Evolutionary conservation across 805 yeast species (phyloP).

Genomic region (Candida schatavii): DNA sequence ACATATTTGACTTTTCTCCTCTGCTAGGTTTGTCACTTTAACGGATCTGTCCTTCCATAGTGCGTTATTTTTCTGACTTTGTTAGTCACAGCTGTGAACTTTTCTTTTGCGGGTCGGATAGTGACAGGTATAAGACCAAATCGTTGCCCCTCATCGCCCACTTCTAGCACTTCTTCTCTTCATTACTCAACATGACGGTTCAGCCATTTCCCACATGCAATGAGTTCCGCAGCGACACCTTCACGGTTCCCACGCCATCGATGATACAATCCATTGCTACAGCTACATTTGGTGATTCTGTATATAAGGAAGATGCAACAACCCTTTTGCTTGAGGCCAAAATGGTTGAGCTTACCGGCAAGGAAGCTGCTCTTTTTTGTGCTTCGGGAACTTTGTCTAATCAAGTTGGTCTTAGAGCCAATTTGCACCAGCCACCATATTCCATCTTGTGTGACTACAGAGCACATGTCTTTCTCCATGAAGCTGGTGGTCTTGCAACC

Average conservation of each 20-base stretch:
- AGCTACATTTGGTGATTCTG: conserved; percentile 41
- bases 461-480: conserved; percentile 35
- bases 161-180: too few species aligned
- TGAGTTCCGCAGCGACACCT: conserved; percentile 65
- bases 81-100: too few species aligned
- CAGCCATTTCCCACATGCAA: conserved; percentile 30
- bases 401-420: conserved; percentile 37
- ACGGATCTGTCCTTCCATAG: too few species aligned
- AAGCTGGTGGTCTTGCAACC: conserved; percentile 44
- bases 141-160: too few species aligned
- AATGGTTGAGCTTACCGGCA: conserved; percentile 36
- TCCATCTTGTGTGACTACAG: conserved; percentile 37
- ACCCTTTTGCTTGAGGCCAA: conserved; percentile 33
- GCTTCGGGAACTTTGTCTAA: conserved; percentile 43
- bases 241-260: conserved; percentile 77
- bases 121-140: too few species aligned
- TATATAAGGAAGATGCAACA: conserved; percentile 38
- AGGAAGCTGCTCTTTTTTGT: conserved; percentile 39
- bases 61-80: too few species aligned
- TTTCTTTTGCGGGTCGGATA: too few species aligned
- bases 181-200: too few species aligned
- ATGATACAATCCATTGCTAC: conserved; percentile 53
- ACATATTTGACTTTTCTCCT: too few species aligned
- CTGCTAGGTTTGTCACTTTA: too few species aligned
- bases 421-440: conserved; percentile 42